These are phyloP conservation scores for Magnolia kwangsiensis DNA, from an alignment of 164 flowering plant genomes.

Conservation along the genomic window DNA sequence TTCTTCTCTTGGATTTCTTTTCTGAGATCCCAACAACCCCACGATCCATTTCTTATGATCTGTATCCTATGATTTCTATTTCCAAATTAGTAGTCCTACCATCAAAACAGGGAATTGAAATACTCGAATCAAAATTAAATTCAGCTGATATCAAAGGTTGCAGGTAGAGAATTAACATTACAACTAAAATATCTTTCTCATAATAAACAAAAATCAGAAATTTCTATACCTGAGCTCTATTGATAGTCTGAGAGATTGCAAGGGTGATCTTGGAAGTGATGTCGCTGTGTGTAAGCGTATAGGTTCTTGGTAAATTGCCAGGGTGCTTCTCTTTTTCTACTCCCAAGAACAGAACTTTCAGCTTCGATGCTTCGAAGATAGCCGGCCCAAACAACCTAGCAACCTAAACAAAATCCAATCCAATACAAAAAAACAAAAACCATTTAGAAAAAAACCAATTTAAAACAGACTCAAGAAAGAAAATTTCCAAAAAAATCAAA, in stretches of 20 bases:
- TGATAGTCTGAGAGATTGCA: slow-evolving; percentile 83
- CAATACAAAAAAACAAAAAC: not conserved
- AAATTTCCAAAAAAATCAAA: not conserved
- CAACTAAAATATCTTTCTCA: too few species aligned
- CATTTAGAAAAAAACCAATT: not conserved
- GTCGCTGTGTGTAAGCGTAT: slow-evolving; percentile 89
- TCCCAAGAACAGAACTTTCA: slow-evolving; percentile 74
- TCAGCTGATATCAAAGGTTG: too few species aligned
- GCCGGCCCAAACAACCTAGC: slow-evolving; percentile 89
- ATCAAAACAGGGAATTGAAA: too few species aligned
- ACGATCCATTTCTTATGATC: too few species aligned
- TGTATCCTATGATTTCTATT: too few species aligned
- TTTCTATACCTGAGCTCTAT: slow-evolving; percentile 70
- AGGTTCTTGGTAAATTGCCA: slow-evolving; percentile 77
- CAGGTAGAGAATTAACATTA: too few species aligned
- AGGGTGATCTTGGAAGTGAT: slow-evolving; percentile 79
- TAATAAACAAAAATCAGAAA: too few species aligned
- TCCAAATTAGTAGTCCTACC: too few species aligned
- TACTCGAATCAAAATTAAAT: too few species aligned
- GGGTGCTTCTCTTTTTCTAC: slow-evolving; percentile 83
- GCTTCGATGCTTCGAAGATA: slow-evolving; percentile 87
- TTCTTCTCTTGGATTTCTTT: too few species aligned
- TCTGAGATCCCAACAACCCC: too few species aligned
- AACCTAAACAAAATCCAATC: slow-evolving; percentile 37
- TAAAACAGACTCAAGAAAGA: not conserved